Conservation (phyloP, 106 monocot genomes). For the Allium cepa region DNA sequence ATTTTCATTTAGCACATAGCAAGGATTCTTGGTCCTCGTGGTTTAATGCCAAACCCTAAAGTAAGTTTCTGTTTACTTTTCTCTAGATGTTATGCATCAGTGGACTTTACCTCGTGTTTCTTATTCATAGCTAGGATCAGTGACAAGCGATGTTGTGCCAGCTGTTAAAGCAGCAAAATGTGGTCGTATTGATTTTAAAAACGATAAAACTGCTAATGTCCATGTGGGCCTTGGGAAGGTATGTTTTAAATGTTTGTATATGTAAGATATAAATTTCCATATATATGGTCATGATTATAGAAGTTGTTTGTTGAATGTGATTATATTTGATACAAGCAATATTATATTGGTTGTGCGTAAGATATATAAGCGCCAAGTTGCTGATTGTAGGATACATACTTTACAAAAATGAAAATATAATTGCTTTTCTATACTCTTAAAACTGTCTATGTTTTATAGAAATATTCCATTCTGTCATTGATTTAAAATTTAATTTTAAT, state of each 20-base stretch:
- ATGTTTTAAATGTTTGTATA: slow-evolving; percentile 14
- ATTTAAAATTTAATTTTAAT: neutral
- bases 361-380: no score
- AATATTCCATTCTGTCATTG: slow-evolving; percentile 1
- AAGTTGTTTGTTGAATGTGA: no score
- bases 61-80: slow-evolving; percentile 27
- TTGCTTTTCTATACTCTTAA: neutral
- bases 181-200: slow-evolving; percentile 92
- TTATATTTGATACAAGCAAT: neutral
- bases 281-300: neutral
- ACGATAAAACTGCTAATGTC: slow-evolving; percentile 88
- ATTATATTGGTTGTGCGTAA: no score
- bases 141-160: slow-evolving; percentile 79
- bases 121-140: slow-evolving; percentile 73
- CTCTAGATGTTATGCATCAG: neutral
- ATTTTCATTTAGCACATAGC: slow-evolving; percentile 47
- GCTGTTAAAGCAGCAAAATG: slow-evolving; percentile 82
- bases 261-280: neutral
- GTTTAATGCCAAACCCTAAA: slow-evolving; percentile 97
- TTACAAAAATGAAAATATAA: neutral
- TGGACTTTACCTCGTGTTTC: slow-evolving; percentile 1
- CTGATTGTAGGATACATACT: neutral
- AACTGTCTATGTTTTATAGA: neutral
- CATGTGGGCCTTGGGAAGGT: slow-evolving; percentile 99
- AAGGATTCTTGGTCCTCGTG: slow-evolving; percentile 94